Percentiles rank a stretch among this genome's conserved stretches.
Conservation (phyloP, 108 stramenopile genomes). For the Seminavis robusta region DNA sequence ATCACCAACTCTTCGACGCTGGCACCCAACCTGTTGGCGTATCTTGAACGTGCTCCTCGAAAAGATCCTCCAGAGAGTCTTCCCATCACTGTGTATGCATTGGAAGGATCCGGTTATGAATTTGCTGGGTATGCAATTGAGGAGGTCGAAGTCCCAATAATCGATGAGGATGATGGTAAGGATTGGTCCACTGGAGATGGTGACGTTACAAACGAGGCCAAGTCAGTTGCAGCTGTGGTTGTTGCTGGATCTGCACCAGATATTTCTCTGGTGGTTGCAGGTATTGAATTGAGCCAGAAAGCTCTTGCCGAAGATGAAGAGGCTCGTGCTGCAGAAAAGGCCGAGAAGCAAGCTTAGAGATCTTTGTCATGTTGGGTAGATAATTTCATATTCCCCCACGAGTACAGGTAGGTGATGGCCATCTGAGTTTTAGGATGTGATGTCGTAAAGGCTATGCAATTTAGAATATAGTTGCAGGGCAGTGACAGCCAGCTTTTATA, state of each 20-base stretch:
- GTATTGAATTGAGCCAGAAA: constrained; percentile 75
- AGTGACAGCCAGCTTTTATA: too few species aligned
- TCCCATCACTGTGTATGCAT: constrained; percentile 75
- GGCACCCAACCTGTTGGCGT: constrained; percentile 71
- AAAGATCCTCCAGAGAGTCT: constrained; percentile 56
- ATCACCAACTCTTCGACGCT: constrained; percentile 62
- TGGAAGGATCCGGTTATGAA: constrained; percentile 40
- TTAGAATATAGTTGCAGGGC: too few species aligned
- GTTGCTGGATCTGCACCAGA: constrained; percentile 53
- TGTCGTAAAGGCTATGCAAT: too few species aligned
- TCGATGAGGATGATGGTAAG: constrained; percentile 6
- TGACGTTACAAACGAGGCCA: constrained; percentile 36
- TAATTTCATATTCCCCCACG: too few species aligned
- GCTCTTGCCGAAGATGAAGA: constrained; percentile 74
- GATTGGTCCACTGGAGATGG: constrained; percentile 15
- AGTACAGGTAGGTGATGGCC: too few species aligned
- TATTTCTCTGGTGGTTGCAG: constrained; percentile 68
- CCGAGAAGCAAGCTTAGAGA: too few species aligned
- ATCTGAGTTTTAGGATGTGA: too few species aligned
- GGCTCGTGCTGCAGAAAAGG: constrained; percentile 66
- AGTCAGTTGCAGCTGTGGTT: constrained; percentile 79
- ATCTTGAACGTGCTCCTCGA: constrained; percentile 78
- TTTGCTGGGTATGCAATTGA: constrained; percentile 87
- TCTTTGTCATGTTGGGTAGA: too few species aligned
- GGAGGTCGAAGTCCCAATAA: constrained; percentile 59